phyloP scores from a whole-genome alignment of 2,329 filamentous ascomycete species.

The Cryphonectria parasitica region DNA sequence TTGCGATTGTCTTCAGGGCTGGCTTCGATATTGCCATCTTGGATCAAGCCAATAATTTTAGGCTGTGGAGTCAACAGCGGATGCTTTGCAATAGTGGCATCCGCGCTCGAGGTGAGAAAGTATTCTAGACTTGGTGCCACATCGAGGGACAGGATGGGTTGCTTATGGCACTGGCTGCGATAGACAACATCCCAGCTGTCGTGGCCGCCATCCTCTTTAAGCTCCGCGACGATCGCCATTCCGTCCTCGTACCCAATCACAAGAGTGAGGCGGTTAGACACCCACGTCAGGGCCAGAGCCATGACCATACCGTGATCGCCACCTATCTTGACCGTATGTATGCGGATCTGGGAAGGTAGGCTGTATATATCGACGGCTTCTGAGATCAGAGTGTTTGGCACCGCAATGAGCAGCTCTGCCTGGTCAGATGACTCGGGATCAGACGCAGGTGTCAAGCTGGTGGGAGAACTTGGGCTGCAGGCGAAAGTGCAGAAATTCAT shows the following conservation, averaged over 20 bases:
- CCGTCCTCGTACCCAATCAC: conserved; percentile 87
- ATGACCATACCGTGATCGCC: conserved; percentile 81
- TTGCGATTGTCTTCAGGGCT: not conserved
- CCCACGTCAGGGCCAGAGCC: conserved; percentile 69
- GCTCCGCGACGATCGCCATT: conserved; percentile 67
- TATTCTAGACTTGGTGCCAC: conserved; percentile 53
- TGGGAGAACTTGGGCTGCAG: conserved; percentile 50
- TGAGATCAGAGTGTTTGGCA: conserved; percentile 76
- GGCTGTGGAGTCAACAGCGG: conserved; percentile 53
- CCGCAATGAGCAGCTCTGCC: conserved; percentile 68
- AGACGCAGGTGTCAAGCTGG: conserved; percentile 30
- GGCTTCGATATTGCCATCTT: conserved; percentile 14
- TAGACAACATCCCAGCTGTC: conserved; percentile 61
- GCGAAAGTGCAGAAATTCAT: conserved; percentile 94
- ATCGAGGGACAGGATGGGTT: conserved; percentile 80
- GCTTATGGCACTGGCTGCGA: conserved; percentile 68
- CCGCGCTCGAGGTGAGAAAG: conserved; percentile 82
- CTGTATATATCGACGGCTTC: conserved; percentile 84
- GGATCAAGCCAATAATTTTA: conserved; percentile 27
- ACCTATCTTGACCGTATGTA: conserved; percentile 58
- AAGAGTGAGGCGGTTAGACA: conserved; percentile 59
- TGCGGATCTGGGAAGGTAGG: conserved; percentile 74
- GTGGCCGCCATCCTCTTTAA: conserved; percentile 44
- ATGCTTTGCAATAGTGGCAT: conserved; percentile 78
- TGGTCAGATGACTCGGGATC: conserved; percentile 22